Base-by-base conservation (phyloP, 257 asterid species). In the Solanum commersonii region DNA sequence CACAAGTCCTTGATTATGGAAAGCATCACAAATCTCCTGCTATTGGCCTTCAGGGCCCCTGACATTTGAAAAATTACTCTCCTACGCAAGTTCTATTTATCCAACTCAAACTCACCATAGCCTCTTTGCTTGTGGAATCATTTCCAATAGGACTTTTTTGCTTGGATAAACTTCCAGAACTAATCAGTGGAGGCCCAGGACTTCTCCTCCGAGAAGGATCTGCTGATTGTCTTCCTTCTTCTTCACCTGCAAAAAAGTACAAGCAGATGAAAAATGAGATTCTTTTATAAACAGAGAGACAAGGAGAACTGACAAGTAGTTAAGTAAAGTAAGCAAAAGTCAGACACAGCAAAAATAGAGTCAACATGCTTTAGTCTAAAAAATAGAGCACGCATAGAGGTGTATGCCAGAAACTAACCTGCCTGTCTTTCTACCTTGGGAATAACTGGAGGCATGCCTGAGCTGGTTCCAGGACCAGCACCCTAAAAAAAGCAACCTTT, bases 361-460 rank as follows among this genome's bases (percentile, higher is more conserved):
- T 6, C 73, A 34, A 38, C 38, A 65, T 46, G 67, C 67, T 84
- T 31, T 10, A 86, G 72, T 86, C 37, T 33, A 73, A 12, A 86
- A 49, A 63, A 60, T 22, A 34, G 29, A 86, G 44, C n/a, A n/a
- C 77, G 8, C 65, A 84, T 20, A 10, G 33, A 87, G 49, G 83
- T 67, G 83, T 14, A 40, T 31, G 83, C 65, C 33, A 29, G 81
- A 87, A 76, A 84, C 56, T 71, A 91, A 96, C 98, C 98, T 91
- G 94, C 92, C 56, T 87, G 92, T 70, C 96, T 90, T 88, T 95
- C 98, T 70, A 91, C 93, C 89, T 91, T 91, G 87, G 98, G 97
- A 90, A 95, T 91, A 34, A 92, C 95, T 86, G 99, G 99, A 83
- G 98, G 98, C 49, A 96, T 91, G 72, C 97, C 98, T 35, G 98